Conservation (phyloP, 2,329 filamentous ascomycete genomes). For the Podosphaera fusca region DNA sequence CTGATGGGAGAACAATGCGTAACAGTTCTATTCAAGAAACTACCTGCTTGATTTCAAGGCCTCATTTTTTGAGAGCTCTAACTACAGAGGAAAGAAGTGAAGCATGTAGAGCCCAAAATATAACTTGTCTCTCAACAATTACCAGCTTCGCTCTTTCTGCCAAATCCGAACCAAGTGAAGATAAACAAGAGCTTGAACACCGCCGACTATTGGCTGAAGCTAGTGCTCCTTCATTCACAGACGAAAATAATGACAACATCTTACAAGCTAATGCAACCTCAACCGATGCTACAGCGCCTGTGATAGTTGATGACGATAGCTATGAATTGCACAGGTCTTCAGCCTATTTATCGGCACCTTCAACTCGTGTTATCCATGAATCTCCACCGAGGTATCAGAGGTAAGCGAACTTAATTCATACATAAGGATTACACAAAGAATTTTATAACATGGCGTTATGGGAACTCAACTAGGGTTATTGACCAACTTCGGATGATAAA, state of each 20-base stretch:
- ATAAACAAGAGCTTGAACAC: conserved; percentile 45
- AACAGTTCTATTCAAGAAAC: no score
- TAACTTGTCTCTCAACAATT: no score
- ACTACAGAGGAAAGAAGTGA: no score
- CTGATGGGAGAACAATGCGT: no score
- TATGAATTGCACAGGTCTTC: conserved; percentile 16
- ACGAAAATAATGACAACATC: conserved; percentile 20
- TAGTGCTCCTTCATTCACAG: conserved; percentile 30
- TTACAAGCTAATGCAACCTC: conserved; percentile 11
- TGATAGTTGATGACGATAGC: conserved; percentile 31
- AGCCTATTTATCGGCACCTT: conserved; percentile 2
- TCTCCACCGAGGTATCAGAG: conserved; percentile 15
- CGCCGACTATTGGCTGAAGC: conserved; percentile 27
- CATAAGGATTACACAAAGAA: no score
- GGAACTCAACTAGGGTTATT: no score
- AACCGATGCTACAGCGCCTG: conserved; percentile 30
- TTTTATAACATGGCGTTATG: no score
- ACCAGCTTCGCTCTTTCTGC: conserved; percentile 3
- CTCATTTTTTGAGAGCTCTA: no score
- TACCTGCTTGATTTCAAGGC: no score
- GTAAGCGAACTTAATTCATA: conserved; percentile 3
- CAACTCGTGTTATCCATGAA: conserved; percentile 5
- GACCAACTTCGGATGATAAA: no score
- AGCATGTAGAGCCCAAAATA: no score
- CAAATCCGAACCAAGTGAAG: conserved; percentile 26